Base-by-base conservation (phyloP, 78 protist genomes). In the Dictyostelium capitatum region DNA sequence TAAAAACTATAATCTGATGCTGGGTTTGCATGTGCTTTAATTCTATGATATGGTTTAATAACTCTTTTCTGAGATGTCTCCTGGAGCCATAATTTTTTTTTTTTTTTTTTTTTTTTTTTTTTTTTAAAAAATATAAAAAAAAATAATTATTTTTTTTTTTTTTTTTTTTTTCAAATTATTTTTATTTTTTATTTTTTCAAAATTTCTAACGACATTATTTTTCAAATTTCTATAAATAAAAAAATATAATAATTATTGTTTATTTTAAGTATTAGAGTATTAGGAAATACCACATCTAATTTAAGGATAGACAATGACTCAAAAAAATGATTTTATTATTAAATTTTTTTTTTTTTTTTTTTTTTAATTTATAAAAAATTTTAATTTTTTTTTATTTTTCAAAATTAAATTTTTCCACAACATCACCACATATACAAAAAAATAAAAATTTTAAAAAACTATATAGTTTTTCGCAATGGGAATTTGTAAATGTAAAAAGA, bases 11-110 rank as follows among this genome's bases (percentile, higher is more conserved):
- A 72, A 56, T 93, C 96, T 46, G 96, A 59, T 56, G 81, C 78
- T 65, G 96, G 96, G 46, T 93, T 93, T 7, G 91, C 72, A 93
- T 93, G 96, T 28, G 96, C 96, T 78, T 93, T 93, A 47, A 93
- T 93, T 69, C 83, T 78, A 28, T 85, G 92, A 56, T 93, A 93
- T 80, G 91, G 90, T 51, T 79, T 82, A 51, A 93, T 82, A 51
- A 74, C 82, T 79, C 64, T 82, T 48, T 82, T 91, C 28, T n/a
- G n/a, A n/a, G n/a, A n/a, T n/a, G n/a, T n/a, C n/a, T n/a, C n/a
- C n/a, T n/a, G n/a, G n/a, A n/a, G n/a, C n/a, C 65, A n/a, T 57
- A 9, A n/a, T 57, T 57, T 57, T 57, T 57, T 54, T 67, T 25
- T 67, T 67, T 25, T 67, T 30, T n/a, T 11, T 37, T 28, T 70